Evolutionary conservation across 495 filamentous ascomycete species (phyloP).

Genomic region (Neurospora tetraspora): DNA sequence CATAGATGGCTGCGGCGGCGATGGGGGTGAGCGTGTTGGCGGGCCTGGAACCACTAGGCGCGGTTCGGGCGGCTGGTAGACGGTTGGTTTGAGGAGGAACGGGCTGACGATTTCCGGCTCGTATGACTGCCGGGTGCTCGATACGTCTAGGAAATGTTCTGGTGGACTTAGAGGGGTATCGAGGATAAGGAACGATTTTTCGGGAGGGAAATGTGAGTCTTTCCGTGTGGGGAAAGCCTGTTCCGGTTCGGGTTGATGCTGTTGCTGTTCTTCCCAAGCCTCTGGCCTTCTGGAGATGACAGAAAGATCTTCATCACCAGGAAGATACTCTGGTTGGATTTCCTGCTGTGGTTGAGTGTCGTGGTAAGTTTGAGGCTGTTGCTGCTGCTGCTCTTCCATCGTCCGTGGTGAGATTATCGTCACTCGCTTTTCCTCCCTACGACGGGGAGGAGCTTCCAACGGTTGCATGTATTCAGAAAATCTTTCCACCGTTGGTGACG

Average conservation of each 20-base stretch:
- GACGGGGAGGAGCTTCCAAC: not conserved
- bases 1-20: not conserved
- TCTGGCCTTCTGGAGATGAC: not conserved
- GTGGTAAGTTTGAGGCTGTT: not conserved
- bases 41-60: constrained; percentile 13
- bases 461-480: constrained; percentile 14
- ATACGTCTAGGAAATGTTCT: constrained; percentile 11
- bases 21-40: constrained; percentile 11
- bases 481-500: constrained; percentile 30
- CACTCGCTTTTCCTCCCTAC: constrained; percentile 19
- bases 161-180: constrained; percentile 26
- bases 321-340: not conserved
- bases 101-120: constrained; percentile 8
- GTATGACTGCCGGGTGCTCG: constrained; percentile 1
- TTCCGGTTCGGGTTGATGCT: not conserved
- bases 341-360: not conserved
- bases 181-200: constrained; percentile 36
- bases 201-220: constrained; percentile 27
- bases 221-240: not conserved
- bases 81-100: constrained; percentile 18
- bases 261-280: not conserved
- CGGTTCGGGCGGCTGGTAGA: constrained; percentile 30
- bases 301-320: not conserved
- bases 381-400: constrained; percentile 22
- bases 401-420: constrained; percentile 20